Evolutionary conservation across 2,329 filamentous ascomycete genomes (phyloP).

Genomic region (Alternaria panax): DNA sequence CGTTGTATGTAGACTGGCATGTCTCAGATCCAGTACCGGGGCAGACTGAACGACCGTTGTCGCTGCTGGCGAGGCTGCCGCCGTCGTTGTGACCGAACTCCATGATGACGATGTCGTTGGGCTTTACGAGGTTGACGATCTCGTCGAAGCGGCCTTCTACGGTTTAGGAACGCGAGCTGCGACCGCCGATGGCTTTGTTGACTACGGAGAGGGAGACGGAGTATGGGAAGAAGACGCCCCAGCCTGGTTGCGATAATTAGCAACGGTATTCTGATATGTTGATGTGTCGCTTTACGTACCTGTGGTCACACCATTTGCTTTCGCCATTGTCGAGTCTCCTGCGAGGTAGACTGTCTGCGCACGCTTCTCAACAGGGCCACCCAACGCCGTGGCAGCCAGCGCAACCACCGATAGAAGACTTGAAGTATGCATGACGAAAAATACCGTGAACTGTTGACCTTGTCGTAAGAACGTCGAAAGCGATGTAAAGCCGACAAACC

Average conservation of each 20-base stretch:
- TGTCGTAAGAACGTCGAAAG: neutral
- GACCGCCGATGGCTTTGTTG: slow-evolving; percentile 72
- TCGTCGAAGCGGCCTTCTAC: slow-evolving; percentile 70
- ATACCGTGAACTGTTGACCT: neutral
- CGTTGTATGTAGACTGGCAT: slow-evolving; percentile 62
- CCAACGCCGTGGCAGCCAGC: slow-evolving; percentile 28
- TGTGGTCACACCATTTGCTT: slow-evolving; percentile 54
- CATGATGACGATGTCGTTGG: slow-evolving; percentile 72
- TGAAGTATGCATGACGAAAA: slow-evolving; percentile 13
- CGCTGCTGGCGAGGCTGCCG: slow-evolving; percentile 60
- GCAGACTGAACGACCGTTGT: slow-evolving; percentile 70
- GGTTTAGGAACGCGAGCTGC: slow-evolving; percentile 71
- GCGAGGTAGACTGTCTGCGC: slow-evolving; percentile 62
- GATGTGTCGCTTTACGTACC: slow-evolving; percentile 33
- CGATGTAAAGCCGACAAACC: neutral
- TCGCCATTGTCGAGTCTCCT: slow-evolving; percentile 69
- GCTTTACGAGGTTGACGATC: slow-evolving; percentile 61
- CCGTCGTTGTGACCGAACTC: slow-evolving; percentile 79
- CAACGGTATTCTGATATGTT: neutral
- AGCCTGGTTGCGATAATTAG: slow-evolving; percentile 55
- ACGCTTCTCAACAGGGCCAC: slow-evolving; percentile 33
- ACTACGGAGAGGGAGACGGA: slow-evolving; percentile 61
- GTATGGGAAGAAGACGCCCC: slow-evolving; percentile 67
- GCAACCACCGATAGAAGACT: slow-evolving; percentile 29
- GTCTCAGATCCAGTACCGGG: slow-evolving; percentile 61